phyloP scores from a whole-genome alignment of 768 basidiomycete species.

The Phylloporus sp. region DNA sequence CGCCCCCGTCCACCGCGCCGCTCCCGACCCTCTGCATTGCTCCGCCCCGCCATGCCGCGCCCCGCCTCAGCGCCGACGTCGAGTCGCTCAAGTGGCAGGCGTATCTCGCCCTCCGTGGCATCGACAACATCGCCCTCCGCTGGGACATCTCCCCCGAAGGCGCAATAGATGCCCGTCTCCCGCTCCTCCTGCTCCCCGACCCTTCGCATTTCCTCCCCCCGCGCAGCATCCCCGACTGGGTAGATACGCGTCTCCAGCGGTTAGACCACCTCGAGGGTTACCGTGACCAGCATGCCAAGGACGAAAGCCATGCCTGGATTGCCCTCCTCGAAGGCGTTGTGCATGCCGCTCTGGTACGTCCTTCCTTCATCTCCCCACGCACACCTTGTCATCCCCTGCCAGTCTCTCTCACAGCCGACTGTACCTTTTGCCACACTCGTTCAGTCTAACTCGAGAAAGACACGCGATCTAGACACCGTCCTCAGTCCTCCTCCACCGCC shows the following conservation, averaged over 20 bases:
- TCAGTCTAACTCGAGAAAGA: constrained; percentile 31
- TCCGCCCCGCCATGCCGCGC: constrained; percentile 37
- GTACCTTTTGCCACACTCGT: constrained; percentile 43
- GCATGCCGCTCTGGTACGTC: constrained; percentile 68
- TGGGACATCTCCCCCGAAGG: constrained; percentile 71
- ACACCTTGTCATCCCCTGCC: constrained; percentile 11
- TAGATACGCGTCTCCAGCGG: constrained; percentile 46
- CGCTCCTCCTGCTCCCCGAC: constrained; percentile 62
- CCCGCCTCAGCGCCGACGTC: constrained; percentile 65
- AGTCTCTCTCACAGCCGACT: constrained; percentile 50
- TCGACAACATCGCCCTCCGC: constrained; percentile 50
- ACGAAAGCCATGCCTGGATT: constrained; percentile 83
- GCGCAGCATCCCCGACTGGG: constrained; percentile 72
- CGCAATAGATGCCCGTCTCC: constrained; percentile 62
- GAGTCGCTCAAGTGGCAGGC: constrained; percentile 92
- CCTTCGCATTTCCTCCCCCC: constrained; percentile 56
- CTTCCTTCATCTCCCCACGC: background rate
- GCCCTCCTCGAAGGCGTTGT: constrained; percentile 72
- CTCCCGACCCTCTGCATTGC: constrained; percentile 65
- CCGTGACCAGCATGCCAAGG: constrained; percentile 49
- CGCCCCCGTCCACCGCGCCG: constrained; percentile 19
- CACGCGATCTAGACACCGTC: constrained; percentile 42
- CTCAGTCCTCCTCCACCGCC: constrained; percentile 67
- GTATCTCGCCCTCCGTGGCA: constrained; percentile 57
- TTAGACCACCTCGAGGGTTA: constrained; percentile 64